phyloP scores from a whole-genome alignment of 371 early-diverging fungal genomes.

The Rhizomucor miehei region DNA sequence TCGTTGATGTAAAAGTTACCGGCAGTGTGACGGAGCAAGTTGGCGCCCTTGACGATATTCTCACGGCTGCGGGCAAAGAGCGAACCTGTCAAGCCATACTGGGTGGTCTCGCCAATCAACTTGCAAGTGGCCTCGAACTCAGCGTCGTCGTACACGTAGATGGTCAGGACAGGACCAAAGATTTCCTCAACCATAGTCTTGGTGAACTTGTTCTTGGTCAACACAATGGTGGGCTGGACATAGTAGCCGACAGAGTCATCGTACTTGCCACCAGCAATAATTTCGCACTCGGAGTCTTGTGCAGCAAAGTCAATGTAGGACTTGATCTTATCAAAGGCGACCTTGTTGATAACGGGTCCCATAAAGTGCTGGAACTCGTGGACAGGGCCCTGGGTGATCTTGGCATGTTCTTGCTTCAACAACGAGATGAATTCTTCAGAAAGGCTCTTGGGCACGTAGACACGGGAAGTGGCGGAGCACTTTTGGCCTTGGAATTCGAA shows the following conservation, averaged over 20 bases:
- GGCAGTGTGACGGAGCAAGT: conserved; percentile 83
- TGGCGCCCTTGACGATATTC: conserved; percentile 71
- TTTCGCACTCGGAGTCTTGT: conserved; percentile 58
- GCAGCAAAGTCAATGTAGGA: conserved; percentile 80
- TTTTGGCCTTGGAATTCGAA: conserved; percentile 98
- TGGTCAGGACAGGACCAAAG: conserved; percentile 95
- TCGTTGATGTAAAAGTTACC: conserved; percentile 99
- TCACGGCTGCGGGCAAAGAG: conserved; percentile 88
- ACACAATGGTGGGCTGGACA: conserved; percentile 89
- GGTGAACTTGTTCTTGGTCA: conserved; percentile 80
- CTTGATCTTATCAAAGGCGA: conserved; percentile 92
- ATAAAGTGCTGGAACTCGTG: conserved; percentile 79
- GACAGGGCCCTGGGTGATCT: conserved; percentile 85
- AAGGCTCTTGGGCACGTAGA: conserved; percentile 85
- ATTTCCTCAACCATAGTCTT: conserved; percentile 94
- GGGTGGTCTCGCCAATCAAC: conserved; percentile 76
- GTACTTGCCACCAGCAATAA: conserved; percentile 80
- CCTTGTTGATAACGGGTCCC: conserved; percentile 85
- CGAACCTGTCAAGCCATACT: conserved; percentile 91
- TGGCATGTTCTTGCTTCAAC: conserved; percentile 64
- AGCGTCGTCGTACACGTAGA: conserved; percentile 87
- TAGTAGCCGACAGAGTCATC: conserved; percentile 90
- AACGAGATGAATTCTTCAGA: conserved; percentile 73
- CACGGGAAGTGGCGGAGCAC: conserved; percentile 93
- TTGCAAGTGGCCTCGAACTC: conserved; percentile 76